phyloP scores from a whole-genome alignment of 1,284 basidiomycete species.

The Ceratobasidium sp. region DNA sequence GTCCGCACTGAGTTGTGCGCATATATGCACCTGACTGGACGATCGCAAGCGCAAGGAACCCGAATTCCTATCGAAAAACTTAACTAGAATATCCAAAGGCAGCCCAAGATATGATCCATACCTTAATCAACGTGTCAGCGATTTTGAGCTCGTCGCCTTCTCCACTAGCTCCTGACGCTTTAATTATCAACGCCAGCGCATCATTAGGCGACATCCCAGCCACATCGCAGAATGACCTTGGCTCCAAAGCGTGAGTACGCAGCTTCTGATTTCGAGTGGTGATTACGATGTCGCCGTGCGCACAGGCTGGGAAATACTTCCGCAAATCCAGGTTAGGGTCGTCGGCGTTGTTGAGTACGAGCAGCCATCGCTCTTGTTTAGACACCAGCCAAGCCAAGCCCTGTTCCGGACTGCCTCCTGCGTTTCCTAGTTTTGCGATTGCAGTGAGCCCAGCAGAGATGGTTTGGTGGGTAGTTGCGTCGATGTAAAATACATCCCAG shows the following conservation, averaged over 20 bases:
- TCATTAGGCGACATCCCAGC: not conserved
- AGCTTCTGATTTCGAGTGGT: conserved; percentile 33
- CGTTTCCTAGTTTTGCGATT: not conserved
- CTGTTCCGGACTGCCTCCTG: not conserved
- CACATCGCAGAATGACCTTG: not conserved
- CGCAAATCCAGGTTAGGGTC: not conserved
- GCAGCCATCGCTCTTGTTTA: conserved; percentile 5
- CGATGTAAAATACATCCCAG: conserved; percentile 13
- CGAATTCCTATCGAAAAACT: conserved; percentile 7
- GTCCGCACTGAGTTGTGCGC: not conserved
- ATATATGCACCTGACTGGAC: conserved; percentile 33
- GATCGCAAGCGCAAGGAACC: conserved; percentile 8
- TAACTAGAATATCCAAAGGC: not conserved
- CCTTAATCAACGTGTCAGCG: not conserved
- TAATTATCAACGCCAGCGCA: not conserved
- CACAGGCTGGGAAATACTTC: not conserved
- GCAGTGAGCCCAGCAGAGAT: not conserved
- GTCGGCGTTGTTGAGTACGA: conserved; percentile 21
- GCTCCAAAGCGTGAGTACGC: not conserved
- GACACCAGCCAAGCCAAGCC: conserved; percentile 31
- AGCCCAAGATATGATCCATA: not conserved
- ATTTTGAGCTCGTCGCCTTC: not conserved
- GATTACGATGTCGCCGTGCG: conserved; percentile 25
- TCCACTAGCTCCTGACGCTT: not conserved
- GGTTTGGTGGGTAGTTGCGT: conserved; percentile 11